A percentile compares a stretch with the other conserved stretches of the same genome.
phyloP scores from a whole-genome alignment of 805 yeast genomes.

The Saturnispora halmiae region DNA sequence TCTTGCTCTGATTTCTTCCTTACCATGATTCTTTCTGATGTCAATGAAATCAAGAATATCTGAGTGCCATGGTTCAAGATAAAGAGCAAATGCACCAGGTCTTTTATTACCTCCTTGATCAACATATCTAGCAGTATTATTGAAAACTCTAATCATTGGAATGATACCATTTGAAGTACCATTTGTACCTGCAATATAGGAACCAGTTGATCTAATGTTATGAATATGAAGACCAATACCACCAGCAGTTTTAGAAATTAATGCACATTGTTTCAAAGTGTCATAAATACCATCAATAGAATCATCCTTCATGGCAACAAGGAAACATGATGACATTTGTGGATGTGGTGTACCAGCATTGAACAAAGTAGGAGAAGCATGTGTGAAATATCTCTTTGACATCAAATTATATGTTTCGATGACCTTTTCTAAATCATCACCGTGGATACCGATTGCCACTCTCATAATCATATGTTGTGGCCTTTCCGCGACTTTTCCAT shows the following conservation, averaged over 20 bases:
- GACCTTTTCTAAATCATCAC: slow-evolving; percentile 41
- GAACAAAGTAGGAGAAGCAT: slow-evolving; percentile 55
- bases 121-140: slow-evolving; percentile 54
- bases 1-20: slow-evolving; percentile 55
- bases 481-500: slow-evolving; percentile 51
- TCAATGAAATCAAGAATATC: slow-evolving; percentile 52
- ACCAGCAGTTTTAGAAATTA: slow-evolving; percentile 54
- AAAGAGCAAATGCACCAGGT: slow-evolving; percentile 56
- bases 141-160: slow-evolving; percentile 56
- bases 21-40: slow-evolving; percentile 54
- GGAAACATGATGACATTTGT: slow-evolving; percentile 55
- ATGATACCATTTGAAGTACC: slow-evolving; percentile 56
- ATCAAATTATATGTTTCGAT: slow-evolving; percentile 49
- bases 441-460: slow-evolving; percentile 54
- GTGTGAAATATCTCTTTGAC: slow-evolving; percentile 52
- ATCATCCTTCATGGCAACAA: slow-evolving; percentile 55
- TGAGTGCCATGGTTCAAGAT: slow-evolving; percentile 56
- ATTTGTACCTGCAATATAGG: slow-evolving; percentile 53
- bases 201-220: slow-evolving; percentile 50
- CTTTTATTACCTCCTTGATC: slow-evolving; percentile 61
- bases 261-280: slow-evolving; percentile 52
- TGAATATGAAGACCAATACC: slow-evolving; percentile 57
- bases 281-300: slow-evolving; percentile 57
- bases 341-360: slow-evolving; percentile 55
- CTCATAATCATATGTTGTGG: slow-evolving; percentile 57